phyloP scores from a whole-genome alignment of 2,329 filamentous ascomycete species.

The Blastomyces percursus region DNA sequence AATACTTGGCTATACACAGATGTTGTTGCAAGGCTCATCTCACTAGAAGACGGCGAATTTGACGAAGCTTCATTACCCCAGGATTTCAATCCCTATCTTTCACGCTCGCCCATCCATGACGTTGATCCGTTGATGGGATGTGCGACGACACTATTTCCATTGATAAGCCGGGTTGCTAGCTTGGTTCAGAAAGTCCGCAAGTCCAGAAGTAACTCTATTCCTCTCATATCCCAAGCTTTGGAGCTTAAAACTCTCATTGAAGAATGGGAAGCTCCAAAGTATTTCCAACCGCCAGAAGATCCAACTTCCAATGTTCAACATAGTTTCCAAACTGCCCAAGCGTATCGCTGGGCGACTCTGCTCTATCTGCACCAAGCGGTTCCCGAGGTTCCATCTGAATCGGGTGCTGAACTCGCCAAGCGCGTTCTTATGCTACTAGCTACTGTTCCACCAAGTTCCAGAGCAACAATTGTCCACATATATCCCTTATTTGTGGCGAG shows the following conservation, averaged over 20 bases:
- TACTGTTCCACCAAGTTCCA: conserved; percentile 51
- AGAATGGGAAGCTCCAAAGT: conserved; percentile 48
- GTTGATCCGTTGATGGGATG: conserved; percentile 64
- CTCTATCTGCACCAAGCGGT: conserved; percentile 58
- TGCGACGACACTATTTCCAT: conserved; percentile 55
- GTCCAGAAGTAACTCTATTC: conserved; percentile 45
- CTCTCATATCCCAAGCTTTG: conserved; percentile 51
- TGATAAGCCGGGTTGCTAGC: conserved; percentile 55
- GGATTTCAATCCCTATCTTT: conserved; percentile 22
- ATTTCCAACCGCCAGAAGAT: conserved; percentile 53
- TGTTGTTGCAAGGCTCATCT: conserved; percentile 58
- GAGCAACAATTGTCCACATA: conserved; percentile 57
- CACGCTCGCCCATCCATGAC: conserved; percentile 39
- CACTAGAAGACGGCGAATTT: conserved; percentile 48
- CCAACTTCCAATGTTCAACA: conserved; percentile 52
- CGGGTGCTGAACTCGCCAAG: conserved; percentile 49
- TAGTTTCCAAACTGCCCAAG: conserved; percentile 55
- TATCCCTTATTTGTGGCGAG: conserved; percentile 59
- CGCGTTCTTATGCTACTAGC: conserved; percentile 51
- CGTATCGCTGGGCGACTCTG: conserved; percentile 56
- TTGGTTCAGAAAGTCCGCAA: conserved; percentile 53
- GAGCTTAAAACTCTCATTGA: conserved; percentile 51
- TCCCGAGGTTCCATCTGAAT: conserved; percentile 53
- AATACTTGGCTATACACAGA: conserved; percentile 66
- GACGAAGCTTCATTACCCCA: conserved; percentile 30